phyloP scores from a whole-genome alignment of 2,329 filamentous ascomycete genomes.

The Aureobasidium sp. region DNA sequence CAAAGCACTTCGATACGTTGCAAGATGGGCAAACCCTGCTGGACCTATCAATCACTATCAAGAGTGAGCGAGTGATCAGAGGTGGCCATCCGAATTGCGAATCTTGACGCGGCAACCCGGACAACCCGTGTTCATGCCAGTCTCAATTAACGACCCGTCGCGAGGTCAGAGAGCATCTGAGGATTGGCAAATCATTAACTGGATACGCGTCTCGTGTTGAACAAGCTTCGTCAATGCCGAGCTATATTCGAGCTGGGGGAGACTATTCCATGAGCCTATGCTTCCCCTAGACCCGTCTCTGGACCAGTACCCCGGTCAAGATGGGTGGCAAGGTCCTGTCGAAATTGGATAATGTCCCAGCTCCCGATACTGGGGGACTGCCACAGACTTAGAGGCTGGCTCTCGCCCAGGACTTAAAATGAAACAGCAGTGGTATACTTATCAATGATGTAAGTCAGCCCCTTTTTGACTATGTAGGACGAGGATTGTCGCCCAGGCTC shows the following conservation, averaged over 20 bases:
- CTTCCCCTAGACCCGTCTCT: not conserved
- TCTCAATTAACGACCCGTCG: not conserved
- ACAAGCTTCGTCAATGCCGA: not conserved
- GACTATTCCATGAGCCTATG: not conserved
- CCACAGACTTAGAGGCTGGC: not conserved
- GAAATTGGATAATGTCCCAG: constrained; percentile 1
- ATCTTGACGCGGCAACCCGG: not conserved
- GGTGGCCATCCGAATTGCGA: not conserved
- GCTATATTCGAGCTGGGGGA: not conserved
- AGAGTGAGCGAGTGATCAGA: not conserved
- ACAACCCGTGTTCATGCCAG: not conserved
- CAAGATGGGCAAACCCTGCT: not conserved
- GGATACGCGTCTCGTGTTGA: not conserved
- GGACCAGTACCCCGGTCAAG: constrained; percentile 3
- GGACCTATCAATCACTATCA: not conserved
- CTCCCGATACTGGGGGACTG: not conserved
- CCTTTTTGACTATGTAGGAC: not conserved
- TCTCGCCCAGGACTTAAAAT: constrained; percentile 3
- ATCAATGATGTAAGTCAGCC: not conserved
- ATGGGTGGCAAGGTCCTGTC: not conserved
- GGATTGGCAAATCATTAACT: not conserved
- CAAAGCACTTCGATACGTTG: not conserved
- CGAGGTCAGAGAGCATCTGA: not conserved
- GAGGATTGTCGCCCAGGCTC: not conserved
- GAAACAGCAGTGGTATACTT: constrained; percentile 8